phyloP scores from a whole-genome alignment of 345 rosid species.

The Citrus medica region DNA sequence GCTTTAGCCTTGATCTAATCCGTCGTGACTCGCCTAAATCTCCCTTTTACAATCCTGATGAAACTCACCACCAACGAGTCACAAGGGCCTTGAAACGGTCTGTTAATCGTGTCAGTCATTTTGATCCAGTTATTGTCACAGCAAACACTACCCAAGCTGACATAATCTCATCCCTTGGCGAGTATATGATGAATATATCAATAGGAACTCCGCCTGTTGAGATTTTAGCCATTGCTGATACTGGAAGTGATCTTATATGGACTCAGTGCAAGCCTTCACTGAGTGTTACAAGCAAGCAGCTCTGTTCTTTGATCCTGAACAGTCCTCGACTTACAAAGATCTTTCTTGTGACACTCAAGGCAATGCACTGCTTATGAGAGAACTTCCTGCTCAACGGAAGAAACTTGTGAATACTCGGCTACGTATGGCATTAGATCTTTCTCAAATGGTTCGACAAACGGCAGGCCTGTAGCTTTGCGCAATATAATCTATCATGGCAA shows the following conservation, averaged over 20 bases:
- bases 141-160: neutral
- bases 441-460: conserved; percentile 34
- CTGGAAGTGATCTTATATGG: conserved; percentile 33
- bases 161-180: neutral
- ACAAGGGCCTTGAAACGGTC: conserved; percentile 19
- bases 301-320: conserved; percentile 35
- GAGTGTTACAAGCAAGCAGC: conserved; percentile 29
- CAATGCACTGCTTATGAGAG: conserved; percentile 17
- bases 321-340: conserved; percentile 37
- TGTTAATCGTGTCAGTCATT: neutral
- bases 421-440: conserved; percentile 32
- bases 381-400: neutral
- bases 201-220: conserved; percentile 24
- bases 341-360: conserved; percentile 27
- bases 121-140: neutral
- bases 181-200: conserved; percentile 20
- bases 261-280: conserved; percentile 30
- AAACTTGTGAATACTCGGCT: conserved; percentile 27
- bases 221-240: conserved; percentile 16
- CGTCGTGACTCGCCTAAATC: conserved; percentile 31
- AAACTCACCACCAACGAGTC: conserved; percentile 4
- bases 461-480: conserved; percentile 32
- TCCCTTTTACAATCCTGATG: conserved; percentile 18
- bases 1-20: conserved; percentile 27
- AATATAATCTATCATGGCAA: neutral